Base-by-base conservation (phyloP, 352 stramenopile genomes). In the Thalassiosira exigua region DNA sequence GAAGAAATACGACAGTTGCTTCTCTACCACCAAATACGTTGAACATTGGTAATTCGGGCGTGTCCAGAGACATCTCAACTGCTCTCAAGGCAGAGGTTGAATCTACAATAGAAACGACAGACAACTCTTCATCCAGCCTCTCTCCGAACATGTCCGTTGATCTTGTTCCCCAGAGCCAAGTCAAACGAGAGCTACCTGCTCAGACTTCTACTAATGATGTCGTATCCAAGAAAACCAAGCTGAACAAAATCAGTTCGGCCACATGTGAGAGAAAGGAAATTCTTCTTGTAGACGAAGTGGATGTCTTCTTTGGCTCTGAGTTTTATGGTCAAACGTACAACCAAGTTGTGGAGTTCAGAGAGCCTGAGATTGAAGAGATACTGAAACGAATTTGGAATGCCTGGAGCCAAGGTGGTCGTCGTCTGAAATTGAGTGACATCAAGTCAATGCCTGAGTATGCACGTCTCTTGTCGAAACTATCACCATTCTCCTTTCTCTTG, bases 211-310 rank as follows among this genome's bases (percentile, higher is more conserved):
- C 7, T 17, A 17, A 17, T 46, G 36, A 9, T 46, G 36, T 46
- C 17, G 36, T 46, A 17, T 17, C 36, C 36, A 46, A 46, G 7
- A 46, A 9, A 46, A 17, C 17, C 36, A 46, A 17, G 17, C 17
- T 46, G 36, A 46, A 46, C 17, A 17, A 17, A 17, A 17, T 17
- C 7, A 46, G 7, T 46, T 46, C 17, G 36, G 9, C 36, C 7
- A 9, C 36, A 17, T 9, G 17, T 46, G 17, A 46, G 36, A 75
- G 22, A 32, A 57, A 79, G 65, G 85, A 90, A 83, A 84, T 92
- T 41, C 65, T 92, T 36, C 68, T 92, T 24, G 81, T 92, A 30
- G 87, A 92, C 70, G 87, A 92, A 75, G 87, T 92, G 50, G 87
- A 92, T 78, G 84, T 91, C 2, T 92, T 92, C 41, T 92, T 92